A percentile compares a stretch with the other conserved stretches of the same genome.
Evolutionary conservation across 176 grass and related monocot genomes (phyloP).

Genomic region (Miscanthus lutarioriparius): DNA sequence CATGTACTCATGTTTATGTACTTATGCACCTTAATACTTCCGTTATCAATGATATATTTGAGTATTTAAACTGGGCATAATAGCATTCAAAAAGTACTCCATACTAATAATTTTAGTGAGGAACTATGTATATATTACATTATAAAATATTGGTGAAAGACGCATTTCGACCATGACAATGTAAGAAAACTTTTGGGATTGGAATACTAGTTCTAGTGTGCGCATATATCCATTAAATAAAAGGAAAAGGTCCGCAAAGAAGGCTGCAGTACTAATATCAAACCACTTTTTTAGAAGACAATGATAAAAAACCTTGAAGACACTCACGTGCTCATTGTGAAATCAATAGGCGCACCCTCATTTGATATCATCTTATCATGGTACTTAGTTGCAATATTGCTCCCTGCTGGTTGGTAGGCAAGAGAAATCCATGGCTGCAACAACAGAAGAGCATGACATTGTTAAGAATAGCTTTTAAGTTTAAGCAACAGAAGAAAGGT

Average conservation of each 20-base stretch:
- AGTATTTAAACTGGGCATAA: neutral
- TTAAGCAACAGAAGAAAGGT: conserved; percentile 1
- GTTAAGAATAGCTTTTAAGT: conserved; percentile 23
- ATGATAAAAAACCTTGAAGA: conserved; percentile 12
- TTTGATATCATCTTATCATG: conserved; percentile 56
- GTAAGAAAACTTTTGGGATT: neutral
- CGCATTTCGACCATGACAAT: neutral
- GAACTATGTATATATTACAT: neutral
- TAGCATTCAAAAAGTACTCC: neutral
- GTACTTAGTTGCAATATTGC: conserved; percentile 55
- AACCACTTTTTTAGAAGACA: neutral
- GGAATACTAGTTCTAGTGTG: neutral
- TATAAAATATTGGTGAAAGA: neutral
- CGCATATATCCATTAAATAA: neutral
- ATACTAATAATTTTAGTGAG: neutral
- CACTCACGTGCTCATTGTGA: conserved; percentile 65
- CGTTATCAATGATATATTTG: neutral
- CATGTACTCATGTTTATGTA: neutral
- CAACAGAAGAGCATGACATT: conserved; percentile 1
- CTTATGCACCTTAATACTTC: neutral
- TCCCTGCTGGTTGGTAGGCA: conserved; percentile 44
- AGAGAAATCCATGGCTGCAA: conserved; percentile 72
- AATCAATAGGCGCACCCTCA: conserved; percentile 58
- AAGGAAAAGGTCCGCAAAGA: conserved; percentile 2
- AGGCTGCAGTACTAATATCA: neutral